These are phyloP conservation scores for Diaporthe caulivora DNA, from an alignment of 2,329 filamentous ascomycete genomes.

Conservation along the genomic window DNA sequence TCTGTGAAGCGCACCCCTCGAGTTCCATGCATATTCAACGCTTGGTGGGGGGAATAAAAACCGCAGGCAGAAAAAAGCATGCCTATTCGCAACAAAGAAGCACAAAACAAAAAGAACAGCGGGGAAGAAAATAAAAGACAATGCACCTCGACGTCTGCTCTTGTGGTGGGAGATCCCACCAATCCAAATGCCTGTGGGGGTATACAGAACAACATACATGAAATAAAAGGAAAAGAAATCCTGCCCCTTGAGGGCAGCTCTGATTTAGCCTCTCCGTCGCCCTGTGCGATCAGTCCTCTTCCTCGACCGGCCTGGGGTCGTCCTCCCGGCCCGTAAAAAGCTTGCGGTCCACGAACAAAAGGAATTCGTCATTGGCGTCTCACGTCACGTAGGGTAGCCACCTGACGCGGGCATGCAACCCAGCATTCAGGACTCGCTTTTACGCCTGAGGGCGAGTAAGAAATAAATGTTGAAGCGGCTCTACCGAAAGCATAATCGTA, in stretches of 20 bases:
- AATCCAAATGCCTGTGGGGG: conserved; percentile 40
- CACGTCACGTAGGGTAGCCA: conserved; percentile 40
- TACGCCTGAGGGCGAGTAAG: conserved; percentile 12
- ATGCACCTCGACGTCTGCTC: conserved; percentile 38
- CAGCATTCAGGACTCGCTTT: conserved; percentile 38
- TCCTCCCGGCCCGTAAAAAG: background rate
- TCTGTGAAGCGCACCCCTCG: conserved; percentile 23
- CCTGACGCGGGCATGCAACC: conserved; percentile 36
- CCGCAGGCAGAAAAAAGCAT: conserved; percentile 18
- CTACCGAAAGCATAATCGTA: conserved; percentile 42
- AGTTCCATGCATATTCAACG: conserved; percentile 33
- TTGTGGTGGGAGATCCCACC: conserved; percentile 32
- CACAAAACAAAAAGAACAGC: background rate
- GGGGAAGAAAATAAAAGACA: conserved; percentile 18
- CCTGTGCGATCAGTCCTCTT: background rate
- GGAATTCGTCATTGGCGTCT: conserved; percentile 45
- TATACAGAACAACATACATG: conserved; percentile 39
- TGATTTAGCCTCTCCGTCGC: conserved; percentile 17
- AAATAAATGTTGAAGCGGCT: conserved; percentile 23
- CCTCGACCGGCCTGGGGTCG: conserved; percentile 1
- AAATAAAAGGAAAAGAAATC: conserved; percentile 27
- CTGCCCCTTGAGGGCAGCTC: conserved; percentile 30
- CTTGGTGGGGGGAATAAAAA: conserved; percentile 23
- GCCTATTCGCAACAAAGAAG: conserved; percentile 9
- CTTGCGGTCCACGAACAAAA: conserved; percentile 36